Conservation (phyloP, 495 filamentous ascomycete genomes). For the Talaromyces nanjingensis region DNA sequence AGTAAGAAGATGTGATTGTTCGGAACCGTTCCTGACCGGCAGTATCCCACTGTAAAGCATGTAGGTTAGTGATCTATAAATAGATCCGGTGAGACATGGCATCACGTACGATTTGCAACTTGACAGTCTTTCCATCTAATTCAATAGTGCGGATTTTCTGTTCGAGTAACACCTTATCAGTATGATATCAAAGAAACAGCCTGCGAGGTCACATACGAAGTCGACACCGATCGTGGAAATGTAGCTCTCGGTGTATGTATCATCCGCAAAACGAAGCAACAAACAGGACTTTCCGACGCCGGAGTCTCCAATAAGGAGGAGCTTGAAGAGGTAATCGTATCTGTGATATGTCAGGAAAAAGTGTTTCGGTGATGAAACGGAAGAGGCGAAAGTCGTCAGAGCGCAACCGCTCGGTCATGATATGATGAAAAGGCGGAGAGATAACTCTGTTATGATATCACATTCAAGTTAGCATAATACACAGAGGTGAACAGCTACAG, state of each 20-base stretch:
- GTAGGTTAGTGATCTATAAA: slow-evolving; percentile 11
- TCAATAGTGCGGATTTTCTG: slow-evolving; percentile 99
- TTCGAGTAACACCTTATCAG: slow-evolving; percentile 7
- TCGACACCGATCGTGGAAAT: slow-evolving; percentile 99
- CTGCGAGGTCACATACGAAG: slow-evolving; percentile 61
- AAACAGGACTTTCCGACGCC: slow-evolving; percentile 99
- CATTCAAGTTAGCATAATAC: not conserved
- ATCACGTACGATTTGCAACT: slow-evolving; percentile 88
- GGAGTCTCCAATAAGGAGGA: slow-evolving; percentile 98
- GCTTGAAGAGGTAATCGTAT: slow-evolving; percentile 99
- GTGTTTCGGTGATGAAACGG: not conserved
- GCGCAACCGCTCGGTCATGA: not conserved
- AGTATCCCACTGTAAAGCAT: slow-evolving; percentile 77
- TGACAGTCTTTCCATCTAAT: slow-evolving; percentile 98
- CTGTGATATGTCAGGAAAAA: slow-evolving; percentile 36
- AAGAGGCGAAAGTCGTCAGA: slow-evolving; percentile 1
- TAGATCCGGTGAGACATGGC: not conserved
- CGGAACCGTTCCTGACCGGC: slow-evolving; percentile 99
- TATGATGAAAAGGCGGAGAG: not conserved
- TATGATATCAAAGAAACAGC: not conserved
- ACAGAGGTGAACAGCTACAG: not conserved
- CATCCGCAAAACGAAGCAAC: slow-evolving; percentile 94
- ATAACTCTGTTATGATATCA: slow-evolving; percentile 5
- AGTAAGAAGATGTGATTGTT: slow-evolving; percentile 99
- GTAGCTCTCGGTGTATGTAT: slow-evolving; percentile 99